phyloP scores from a whole-genome alignment of 139 green algal genomes.

The Coelastrella sp. region DNA sequence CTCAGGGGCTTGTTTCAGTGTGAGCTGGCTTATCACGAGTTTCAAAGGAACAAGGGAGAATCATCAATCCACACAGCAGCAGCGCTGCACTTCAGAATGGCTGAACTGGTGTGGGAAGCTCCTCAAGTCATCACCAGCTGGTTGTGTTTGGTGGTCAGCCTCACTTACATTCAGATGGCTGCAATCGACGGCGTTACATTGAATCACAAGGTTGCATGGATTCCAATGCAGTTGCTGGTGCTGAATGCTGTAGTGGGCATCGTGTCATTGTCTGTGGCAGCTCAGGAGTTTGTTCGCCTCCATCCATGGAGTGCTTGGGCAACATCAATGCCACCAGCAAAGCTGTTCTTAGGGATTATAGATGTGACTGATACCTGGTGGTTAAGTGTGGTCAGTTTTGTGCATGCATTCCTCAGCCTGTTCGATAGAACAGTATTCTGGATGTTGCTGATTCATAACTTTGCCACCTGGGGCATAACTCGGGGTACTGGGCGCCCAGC shows the following conservation, averaged over 20 bases:
- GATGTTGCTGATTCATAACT: background rate
- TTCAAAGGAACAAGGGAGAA: background rate
- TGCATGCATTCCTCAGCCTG: background rate
- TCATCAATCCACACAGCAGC: background rate
- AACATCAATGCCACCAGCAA: background rate
- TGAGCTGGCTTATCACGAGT: background rate
- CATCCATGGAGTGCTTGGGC: background rate
- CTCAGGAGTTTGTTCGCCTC: background rate
- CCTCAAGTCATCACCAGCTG: background rate
- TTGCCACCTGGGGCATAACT: background rate
- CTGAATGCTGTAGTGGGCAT: background rate
- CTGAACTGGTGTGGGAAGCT: background rate
- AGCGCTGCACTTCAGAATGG: background rate
- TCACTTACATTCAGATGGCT: background rate
- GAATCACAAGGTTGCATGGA: background rate
- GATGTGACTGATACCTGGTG: background rate
- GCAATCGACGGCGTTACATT: background rate
- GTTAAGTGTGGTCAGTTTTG: background rate
- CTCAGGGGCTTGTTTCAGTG: background rate
- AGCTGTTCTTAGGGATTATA: background rate
- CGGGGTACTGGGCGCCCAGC: background rate
- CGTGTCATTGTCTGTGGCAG: background rate
- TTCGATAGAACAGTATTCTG: background rate
- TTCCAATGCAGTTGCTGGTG: background rate
- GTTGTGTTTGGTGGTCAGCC: background rate